Base-by-base conservation (phyloP, 352 stramenopile species). In the Phytophthora crassamura region DNA sequence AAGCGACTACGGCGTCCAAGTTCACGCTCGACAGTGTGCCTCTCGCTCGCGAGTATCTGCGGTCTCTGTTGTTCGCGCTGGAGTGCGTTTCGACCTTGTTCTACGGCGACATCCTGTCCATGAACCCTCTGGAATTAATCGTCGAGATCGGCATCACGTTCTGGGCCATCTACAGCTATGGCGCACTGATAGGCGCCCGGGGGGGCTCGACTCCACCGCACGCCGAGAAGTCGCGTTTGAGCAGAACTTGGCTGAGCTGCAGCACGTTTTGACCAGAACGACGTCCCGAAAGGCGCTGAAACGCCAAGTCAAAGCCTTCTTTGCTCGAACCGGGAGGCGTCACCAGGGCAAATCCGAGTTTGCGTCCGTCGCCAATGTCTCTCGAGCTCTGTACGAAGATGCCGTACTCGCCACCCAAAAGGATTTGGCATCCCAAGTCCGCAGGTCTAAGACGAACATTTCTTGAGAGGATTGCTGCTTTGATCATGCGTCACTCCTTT, bases 271-370 rank as follows among this genome's bases (percentile, higher is more conserved):
- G 11, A 46, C 82, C 64, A 84, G 34, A 88, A 91, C 52, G 74
- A 84, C 16, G 73, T 91, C 0, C 79, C 82, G 14, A 88, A 90
- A 39, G 71, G 53, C 0, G n/a, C 48, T 91, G 10, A 82, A 82
- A 60, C 82, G 83, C 45, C 82, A 90, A 41, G 75, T 90, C 16
- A 89, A 91, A 52, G 68, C 82, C 30, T 90, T 88, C 46, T 90
- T 88, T 59, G 78, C 75, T 7, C 74, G 75, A n/a, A 86, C 84
- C 9, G 90, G 80, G 80, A 49, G 71, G 0, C 70, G 80, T 0
- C 72, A 74, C 8, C 69, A 77, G 7, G 82, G 80, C 1, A 76
- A 87, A 34, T 57, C 75, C 14, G 79, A 89, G 53, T 82, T 89
- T 16, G 73, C 65, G 2, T 75, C 77, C 8, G 76, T 89, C 12